These are phyloP conservation scores for Uromyces viciae-fabae DNA, from an alignment of 1,284 basidiomycete species.

Conservation along the genomic window DNA sequence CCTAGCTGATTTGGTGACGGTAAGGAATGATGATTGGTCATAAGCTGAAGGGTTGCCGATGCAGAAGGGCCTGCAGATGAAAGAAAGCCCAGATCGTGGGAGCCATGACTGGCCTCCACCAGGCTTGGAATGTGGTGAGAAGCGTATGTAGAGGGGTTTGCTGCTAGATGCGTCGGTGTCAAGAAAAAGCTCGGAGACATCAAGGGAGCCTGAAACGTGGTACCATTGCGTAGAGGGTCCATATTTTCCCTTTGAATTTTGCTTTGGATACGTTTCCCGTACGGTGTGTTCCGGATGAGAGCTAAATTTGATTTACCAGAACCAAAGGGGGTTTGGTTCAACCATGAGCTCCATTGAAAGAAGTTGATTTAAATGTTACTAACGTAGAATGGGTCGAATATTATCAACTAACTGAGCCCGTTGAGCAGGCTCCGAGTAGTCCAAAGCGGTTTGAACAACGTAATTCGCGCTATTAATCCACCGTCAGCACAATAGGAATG, in stretches of 20 bases:
- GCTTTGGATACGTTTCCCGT: conserved; percentile 95
- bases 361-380: not conserved
- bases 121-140: not conserved
- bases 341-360: not conserved
- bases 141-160: not conserved
- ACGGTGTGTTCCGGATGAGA: conserved; percentile 91
- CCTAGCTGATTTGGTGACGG: not conserved
- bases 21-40: conserved; percentile 1
- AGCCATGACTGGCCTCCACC: conserved; percentile 20
- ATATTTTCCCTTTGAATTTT: conserved; percentile 66
- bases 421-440: conserved; percentile 86
- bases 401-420: conserved; percentile 79
- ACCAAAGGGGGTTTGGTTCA: not conserved
- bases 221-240: conserved; percentile 46
- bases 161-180: conserved; percentile 22
- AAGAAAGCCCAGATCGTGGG: conserved; percentile 2
- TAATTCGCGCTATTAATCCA: conserved; percentile 16
- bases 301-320: conserved; percentile 18
- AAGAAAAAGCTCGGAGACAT: conserved; percentile 32
- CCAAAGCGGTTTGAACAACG: conserved; percentile 72
- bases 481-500: not conserved
- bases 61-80: not conserved
- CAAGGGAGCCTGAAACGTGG: not conserved
- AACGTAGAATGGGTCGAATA: conserved; percentile 87
- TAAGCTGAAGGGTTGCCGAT: not conserved